Conservation (phyloP, 805 yeast genomes). For the Candida palmyrensis region DNA sequence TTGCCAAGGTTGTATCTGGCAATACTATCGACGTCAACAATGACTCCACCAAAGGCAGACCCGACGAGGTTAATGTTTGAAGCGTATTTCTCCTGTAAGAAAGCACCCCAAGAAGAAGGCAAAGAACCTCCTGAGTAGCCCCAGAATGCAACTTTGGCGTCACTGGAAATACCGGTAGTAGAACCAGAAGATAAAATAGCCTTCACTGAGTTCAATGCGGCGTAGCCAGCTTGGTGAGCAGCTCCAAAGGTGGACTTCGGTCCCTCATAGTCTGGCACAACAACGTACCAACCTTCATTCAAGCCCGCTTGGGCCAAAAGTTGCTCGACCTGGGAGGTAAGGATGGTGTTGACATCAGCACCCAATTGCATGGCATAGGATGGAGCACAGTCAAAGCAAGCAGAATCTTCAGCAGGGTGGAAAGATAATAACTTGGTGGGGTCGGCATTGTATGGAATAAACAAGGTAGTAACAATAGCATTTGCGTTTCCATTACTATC, state of each 20-base stretch:
- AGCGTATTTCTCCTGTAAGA: constrained; percentile 23
- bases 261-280: constrained; percentile 26
- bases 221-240: constrained; percentile 18
- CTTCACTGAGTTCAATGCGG: constrained; percentile 19
- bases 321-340: constrained; percentile 13
- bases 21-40: constrained; percentile 16
- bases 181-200: constrained; percentile 15
- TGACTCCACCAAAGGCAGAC: constrained; percentile 25
- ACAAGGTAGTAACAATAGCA: constrained; percentile 14
- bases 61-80: constrained; percentile 20
- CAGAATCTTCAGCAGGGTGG: constrained; percentile 18
- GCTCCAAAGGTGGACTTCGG: constrained; percentile 19
- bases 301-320: constrained; percentile 11
- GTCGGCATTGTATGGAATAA: constrained; percentile 19
- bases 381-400: constrained; percentile 15
- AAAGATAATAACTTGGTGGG: constrained; percentile 17
- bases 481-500: constrained; percentile 15
- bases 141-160: constrained; percentile 18
- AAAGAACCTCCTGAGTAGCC: constrained; percentile 31
- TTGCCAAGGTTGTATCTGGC: constrained; percentile 15
- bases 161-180: constrained; percentile 13
- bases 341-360: constrained; percentile 7
- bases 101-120: constrained; percentile 25
- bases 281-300: constrained; percentile 16
- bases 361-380: constrained; percentile 16